Evolutionary conservation across 2,329 filamentous ascomycete species (phyloP).

Genomic region (Xylariaceae sp.): DNA sequence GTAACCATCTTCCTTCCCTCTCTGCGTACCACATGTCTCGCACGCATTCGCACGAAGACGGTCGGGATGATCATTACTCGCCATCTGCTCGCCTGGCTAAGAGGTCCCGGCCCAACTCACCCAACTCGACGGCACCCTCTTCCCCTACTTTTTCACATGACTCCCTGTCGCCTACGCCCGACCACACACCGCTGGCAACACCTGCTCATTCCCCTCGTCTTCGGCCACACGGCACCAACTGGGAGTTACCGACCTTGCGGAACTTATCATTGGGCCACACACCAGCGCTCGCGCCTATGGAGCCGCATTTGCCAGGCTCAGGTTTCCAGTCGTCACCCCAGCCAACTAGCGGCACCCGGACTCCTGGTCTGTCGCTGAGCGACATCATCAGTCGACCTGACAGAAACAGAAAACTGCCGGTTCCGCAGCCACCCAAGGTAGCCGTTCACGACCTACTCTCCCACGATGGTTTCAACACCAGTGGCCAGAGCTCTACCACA

Average conservation of each 20-base stretch:
- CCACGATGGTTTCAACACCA: constrained; percentile 59
- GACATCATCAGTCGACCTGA: constrained; percentile 91
- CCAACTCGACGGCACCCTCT: constrained; percentile 90
- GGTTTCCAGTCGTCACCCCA: constrained; percentile 40
- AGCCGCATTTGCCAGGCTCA: constrained; percentile 48
- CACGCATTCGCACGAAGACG: constrained; percentile 75
- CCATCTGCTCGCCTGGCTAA: constrained; percentile 68
- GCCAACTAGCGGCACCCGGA: constrained; percentile 31
- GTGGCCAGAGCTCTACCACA: constrained; percentile 69
- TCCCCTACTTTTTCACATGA: constrained; percentile 96
- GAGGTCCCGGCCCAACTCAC: constrained; percentile 86
- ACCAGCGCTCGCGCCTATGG: constrained; percentile 53
- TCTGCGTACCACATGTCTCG: constrained; percentile 93
- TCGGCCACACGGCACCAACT: constrained; percentile 66
- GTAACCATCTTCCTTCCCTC: constrained; percentile 66
- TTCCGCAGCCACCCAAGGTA: constrained; percentile 85
- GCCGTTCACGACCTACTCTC: constrained; percentile 78
- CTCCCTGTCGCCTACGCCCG: constrained; percentile 88
- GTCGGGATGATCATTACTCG: constrained; percentile 68
- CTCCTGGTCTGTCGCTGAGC: constrained; percentile 71
- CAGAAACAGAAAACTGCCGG: constrained; percentile 80
- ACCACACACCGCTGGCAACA: constrained; percentile 97
- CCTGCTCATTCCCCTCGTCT: constrained; percentile 91
- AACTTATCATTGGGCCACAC: constrained; percentile 51
- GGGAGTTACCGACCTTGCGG: constrained; percentile 79